Conservation (phyloP, 2,329 filamentous ascomycete species). For the Paecilomyces variotii region DNA sequence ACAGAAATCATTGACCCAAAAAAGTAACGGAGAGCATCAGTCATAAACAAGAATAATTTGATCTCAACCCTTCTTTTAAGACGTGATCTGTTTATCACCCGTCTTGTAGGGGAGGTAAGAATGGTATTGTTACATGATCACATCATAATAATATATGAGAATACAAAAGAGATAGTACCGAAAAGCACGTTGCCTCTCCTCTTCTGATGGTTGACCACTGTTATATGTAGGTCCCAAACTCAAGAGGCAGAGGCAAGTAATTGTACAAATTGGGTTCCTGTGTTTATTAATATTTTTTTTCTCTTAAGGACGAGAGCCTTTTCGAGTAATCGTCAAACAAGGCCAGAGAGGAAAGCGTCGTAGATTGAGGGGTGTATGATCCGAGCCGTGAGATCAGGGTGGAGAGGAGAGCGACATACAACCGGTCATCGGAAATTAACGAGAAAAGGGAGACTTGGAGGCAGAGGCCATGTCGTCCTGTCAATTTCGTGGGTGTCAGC, state of each 20-base stretch:
- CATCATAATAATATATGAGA: background rate
- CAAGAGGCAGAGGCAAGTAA: background rate
- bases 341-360: background rate
- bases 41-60: background rate
- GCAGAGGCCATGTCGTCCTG: slow-evolving; percentile 15
- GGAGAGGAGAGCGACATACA: background rate
- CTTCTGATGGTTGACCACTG: background rate
- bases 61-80: background rate
- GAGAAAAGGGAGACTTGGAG: slow-evolving; percentile 14
- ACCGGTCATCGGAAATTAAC: slow-evolving; percentile 3
- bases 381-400: background rate
- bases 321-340: background rate
- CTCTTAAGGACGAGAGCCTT: background rate
- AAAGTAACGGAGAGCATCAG: background rate
- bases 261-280: background rate
- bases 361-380: background rate
- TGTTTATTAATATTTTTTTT: background rate
- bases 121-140: background rate
- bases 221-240: background rate
- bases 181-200: background rate
- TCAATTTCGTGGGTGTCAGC: slow-evolving; percentile 6
- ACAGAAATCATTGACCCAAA: background rate
- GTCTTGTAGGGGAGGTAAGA: background rate
- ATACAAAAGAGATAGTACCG: background rate
- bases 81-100: background rate